phyloP scores from a whole-genome alignment of 352 stramenopile genomes.

The Phytophthora rubi region DNA sequence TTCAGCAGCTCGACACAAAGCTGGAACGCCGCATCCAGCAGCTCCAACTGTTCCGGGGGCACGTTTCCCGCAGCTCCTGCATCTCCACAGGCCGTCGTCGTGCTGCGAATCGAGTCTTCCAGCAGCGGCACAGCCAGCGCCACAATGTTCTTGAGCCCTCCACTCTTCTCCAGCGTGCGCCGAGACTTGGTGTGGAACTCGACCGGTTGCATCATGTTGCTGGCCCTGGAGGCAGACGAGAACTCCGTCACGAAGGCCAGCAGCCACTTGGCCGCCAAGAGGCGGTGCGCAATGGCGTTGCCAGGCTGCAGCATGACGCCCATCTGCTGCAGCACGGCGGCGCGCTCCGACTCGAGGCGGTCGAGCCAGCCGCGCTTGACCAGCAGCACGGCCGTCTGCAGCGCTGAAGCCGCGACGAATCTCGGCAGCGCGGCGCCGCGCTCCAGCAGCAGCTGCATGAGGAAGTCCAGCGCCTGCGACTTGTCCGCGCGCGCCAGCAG shows the following conservation, averaged over 20 bases:
- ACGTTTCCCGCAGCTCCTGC: slow-evolving; percentile 35
- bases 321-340: slow-evolving; percentile 77
- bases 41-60: slow-evolving; percentile 67
- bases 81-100: slow-evolving; percentile 51
- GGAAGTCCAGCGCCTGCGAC: slow-evolving; percentile 65
- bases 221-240: slow-evolving; percentile 76
- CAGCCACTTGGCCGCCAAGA: slow-evolving; percentile 83
- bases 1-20: slow-evolving; percentile 83
- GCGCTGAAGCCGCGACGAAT: slow-evolving; percentile 65
- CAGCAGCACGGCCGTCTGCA: slow-evolving; percentile 79
- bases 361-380: slow-evolving; percentile 88
- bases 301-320: slow-evolving; percentile 54
- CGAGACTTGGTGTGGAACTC: slow-evolving; percentile 86
- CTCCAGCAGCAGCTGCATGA: slow-evolving; percentile 84
- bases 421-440: slow-evolving; percentile 53
- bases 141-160: slow-evolving; percentile 66
- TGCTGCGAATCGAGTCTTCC: slow-evolving; percentile 76
- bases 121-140: slow-evolving; percentile 69
- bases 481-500: slow-evolving; percentile 54
- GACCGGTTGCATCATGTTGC: slow-evolving; percentile 81
- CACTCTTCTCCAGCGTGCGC: slow-evolving; percentile 60
- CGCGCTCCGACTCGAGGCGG: slow-evolving; percentile 53
- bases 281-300: slow-evolving; percentile 44
- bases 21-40: slow-evolving; percentile 78
- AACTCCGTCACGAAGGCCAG: slow-evolving; percentile 89